A percentile compares a stretch with the other conserved stretches of the same genome.
Conservation (phyloP, 176 grass and related monocot genomes). For the Sorghum bicolor region DNA sequence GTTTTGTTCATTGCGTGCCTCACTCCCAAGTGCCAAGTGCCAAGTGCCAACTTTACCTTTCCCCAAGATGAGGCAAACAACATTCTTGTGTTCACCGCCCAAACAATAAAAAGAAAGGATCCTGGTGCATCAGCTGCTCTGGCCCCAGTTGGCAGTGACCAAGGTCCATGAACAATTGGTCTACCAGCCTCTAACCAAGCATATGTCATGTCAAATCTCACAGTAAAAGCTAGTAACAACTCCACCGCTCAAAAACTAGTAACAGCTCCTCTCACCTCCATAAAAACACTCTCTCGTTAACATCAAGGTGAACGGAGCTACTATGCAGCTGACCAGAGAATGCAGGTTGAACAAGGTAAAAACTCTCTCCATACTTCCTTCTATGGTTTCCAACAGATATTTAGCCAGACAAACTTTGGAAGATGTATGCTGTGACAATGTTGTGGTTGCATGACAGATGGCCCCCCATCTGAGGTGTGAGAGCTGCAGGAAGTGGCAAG, state of each 20-base stretch:
- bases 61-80: background rate
- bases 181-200: background rate
- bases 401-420: background rate
- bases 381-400: background rate
- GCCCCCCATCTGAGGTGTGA: background rate
- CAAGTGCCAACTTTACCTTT: background rate
- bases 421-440: background rate
- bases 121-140: background rate
- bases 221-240: background rate
- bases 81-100: conserved; percentile 1
- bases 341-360: conserved; percentile 14
- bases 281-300: conserved; percentile 24
- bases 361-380: background rate
- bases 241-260: background rate
- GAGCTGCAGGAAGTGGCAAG: conserved; percentile 40
- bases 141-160: background rate
- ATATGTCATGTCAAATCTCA: conserved; percentile 21
- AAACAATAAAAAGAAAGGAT: background rate
- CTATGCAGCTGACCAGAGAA: background rate
- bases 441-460: conserved; percentile 3
- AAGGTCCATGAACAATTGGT: background rate
- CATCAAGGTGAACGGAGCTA: background rate
- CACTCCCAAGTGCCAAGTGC: background rate
- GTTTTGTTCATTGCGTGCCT: background rate
- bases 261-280: background rate